Conservation (phyloP, 345 rosid genomes). For the Arabis alpina region DNA sequence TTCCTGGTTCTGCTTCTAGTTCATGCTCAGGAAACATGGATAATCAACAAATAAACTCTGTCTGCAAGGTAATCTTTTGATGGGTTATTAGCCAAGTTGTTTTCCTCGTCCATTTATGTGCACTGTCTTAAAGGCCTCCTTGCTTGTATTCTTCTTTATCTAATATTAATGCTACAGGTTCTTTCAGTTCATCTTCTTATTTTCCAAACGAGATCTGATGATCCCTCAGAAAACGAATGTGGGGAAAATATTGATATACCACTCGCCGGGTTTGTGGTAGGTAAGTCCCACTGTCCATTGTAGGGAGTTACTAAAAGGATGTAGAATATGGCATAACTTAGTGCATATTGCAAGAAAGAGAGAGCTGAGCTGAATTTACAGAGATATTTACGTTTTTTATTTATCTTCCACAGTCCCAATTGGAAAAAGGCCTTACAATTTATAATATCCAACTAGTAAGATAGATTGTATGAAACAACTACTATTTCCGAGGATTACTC, state of each 20-base stretch:
- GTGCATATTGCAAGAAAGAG: background rate
- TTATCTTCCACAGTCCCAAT: constrained; percentile 3
- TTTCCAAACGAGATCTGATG: constrained; percentile 55
- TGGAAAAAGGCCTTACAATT: background rate
- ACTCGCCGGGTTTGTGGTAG: constrained; percentile 74
- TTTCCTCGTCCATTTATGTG: constrained; percentile 5
- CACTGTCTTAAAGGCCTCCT: constrained; percentile 4
- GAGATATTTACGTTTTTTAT: background rate
- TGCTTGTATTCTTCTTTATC: constrained; percentile 15
- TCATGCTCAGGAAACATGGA: constrained; percentile 39
- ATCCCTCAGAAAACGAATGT: constrained; percentile 26
- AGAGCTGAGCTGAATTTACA: constrained; percentile 1
- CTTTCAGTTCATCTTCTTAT: constrained; percentile 59
- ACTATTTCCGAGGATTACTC: background rate
- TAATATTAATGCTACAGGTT: constrained; percentile 57
- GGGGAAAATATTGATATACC: constrained; percentile 60
- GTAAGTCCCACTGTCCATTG: constrained; percentile 52
- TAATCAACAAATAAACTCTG: constrained; percentile 47
- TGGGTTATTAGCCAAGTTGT: constrained; percentile 28
- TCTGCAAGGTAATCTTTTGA: constrained; percentile 64
- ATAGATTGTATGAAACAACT: background rate
- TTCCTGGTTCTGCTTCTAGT: constrained; percentile 54
- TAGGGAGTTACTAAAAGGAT: background rate
- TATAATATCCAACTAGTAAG: constrained; percentile 7
- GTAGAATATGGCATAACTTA: constrained; percentile 7